Conservation (phyloP, 106 monocot species). For the Dendrobium officinale region DNA sequence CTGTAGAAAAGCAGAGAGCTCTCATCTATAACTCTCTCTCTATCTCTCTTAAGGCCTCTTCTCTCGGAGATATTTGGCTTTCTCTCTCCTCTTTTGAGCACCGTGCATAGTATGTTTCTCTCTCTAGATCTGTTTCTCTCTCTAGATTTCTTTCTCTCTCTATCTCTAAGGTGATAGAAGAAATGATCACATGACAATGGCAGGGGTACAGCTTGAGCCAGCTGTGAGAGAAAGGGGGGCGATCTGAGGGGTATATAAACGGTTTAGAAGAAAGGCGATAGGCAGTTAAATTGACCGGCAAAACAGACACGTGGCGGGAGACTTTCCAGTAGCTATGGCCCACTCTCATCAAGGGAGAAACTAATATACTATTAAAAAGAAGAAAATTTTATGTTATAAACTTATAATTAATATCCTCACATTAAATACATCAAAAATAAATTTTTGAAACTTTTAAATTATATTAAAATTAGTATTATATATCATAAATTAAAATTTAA, state of each 20-base stretch:
- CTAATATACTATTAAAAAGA: too few relatives aligned
- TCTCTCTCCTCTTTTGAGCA: not conserved
- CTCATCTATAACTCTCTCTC: not conserved
- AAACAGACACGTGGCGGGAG: constrained; percentile 9
- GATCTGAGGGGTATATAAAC: constrained; percentile 8
- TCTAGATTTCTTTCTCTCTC: not conserved
- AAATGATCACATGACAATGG: not conserved
- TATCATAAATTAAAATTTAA: too few relatives aligned
- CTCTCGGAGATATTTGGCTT: not conserved
- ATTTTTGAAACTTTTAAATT: too few relatives aligned
- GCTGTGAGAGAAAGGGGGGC: constrained; percentile 1
- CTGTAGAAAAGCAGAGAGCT: not conserved
- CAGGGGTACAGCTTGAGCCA: constrained; percentile 6
- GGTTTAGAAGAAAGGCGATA: constrained; percentile 32
- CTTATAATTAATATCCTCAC: too few relatives aligned
- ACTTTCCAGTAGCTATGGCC: not conserved
- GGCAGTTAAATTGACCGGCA: constrained; percentile 14
- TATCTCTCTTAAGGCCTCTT: too few relatives aligned
- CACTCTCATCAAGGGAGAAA: not conserved
- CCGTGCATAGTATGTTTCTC: not conserved
- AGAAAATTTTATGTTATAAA: too few relatives aligned
- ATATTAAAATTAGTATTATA: too few relatives aligned
- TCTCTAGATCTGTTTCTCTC: not conserved
- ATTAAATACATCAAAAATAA: too few relatives aligned
- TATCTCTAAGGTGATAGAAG: not conserved